Evolutionary conservation across 2,329 filamentous ascomycete species (phyloP), one percentile per base, ranked within the genome.

Genomic region (Zopfia rhizophila): DNA sequence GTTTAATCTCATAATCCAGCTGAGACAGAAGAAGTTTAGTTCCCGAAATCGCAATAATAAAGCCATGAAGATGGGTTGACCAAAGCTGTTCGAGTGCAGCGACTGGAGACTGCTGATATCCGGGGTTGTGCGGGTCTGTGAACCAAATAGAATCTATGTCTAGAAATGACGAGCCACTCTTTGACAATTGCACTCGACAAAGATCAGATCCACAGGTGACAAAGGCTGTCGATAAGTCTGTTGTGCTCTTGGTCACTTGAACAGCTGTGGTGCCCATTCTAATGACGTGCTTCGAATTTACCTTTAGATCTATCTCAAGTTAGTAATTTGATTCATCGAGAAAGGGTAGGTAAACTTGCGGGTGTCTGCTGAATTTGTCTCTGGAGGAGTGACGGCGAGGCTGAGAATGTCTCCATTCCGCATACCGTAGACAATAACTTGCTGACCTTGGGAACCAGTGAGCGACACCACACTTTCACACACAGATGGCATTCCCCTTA

Each of bases 1-100:
- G 53, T 45, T 39, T 49, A 12, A 67, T 55, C 23, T 72, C 68
- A 27, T 65, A 65, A 36, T 78, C 75, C 22, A 82, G 53, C 27
- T 74, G 75, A 18, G 78, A 77, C 37, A 78, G 74, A 10, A 80
- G 66, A 46, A 82, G 68, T 18, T 76, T 70, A 8, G 73, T 70
- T 18, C 77, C 75, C 13, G 75, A 73, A 35, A 80, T 73, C 27
- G 75, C 78, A 30, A 81, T 74, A 7, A 82, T 60, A 25, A 77
- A 74, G 2, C 74, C 74, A 11, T 67, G 65, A 8, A 77, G 58
- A 11, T 72, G 64, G 5, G 45, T 16, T 3, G 56, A 49, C 5
- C 65, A 61, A 2, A 72, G 45, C 37, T 72, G 69, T 39, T 59
- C 61, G 2, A 67, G 38, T 4, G 70, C 66, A 3, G 66, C 65